A percentile compares a stretch with the other conserved stretches of the same genome.
Conservation (phyloP, 2,329 filamentous ascomycete species). For the Ophiostoma triangulosporum region DNA sequence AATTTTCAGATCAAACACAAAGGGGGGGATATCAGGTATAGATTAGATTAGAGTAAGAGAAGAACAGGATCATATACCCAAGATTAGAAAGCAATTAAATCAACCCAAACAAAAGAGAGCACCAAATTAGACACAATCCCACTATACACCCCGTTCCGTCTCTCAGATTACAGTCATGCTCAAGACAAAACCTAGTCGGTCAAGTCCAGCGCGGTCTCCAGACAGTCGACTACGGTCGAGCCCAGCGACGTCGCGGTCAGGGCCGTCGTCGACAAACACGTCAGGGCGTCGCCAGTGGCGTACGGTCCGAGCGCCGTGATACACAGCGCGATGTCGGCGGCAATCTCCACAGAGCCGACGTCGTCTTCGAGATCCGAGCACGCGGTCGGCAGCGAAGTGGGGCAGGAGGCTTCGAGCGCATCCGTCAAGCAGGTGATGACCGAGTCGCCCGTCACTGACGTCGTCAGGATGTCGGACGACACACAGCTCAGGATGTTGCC, state of each 20-base stretch:
- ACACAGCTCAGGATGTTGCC: slow-evolving; percentile 8
- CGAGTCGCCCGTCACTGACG: neutral
- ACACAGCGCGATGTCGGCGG: slow-evolving; percentile 8
- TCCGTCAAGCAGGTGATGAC: slow-evolving; percentile 7
- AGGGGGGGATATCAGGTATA: no score
- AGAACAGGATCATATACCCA: no score
- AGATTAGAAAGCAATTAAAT: no score
- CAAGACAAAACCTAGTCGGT: no score
- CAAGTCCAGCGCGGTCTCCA: slow-evolving; percentile 5
- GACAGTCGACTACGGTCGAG: slow-evolving; percentile 8
- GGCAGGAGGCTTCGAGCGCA: slow-evolving; percentile 10
- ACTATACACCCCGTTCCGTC: no score
- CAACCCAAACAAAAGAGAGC: no score
- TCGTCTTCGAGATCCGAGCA: slow-evolving; percentile 4
- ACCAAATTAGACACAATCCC: no score
- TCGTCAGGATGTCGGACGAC: neutral
- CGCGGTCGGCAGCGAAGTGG: slow-evolving; percentile 8
- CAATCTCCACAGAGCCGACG: neutral
- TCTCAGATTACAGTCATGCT: no score
- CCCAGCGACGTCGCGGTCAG: slow-evolving; percentile 1
- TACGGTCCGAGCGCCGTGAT: slow-evolving; percentile 8
- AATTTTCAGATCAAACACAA: no score
- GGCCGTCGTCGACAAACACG: slow-evolving; percentile 8
- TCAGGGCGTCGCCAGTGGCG: slow-evolving; percentile 2
- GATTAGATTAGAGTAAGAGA: no score